Evolutionary conservation across 129 eudicot species (phyloP).

Genomic region (Calendula officinalis): DNA sequence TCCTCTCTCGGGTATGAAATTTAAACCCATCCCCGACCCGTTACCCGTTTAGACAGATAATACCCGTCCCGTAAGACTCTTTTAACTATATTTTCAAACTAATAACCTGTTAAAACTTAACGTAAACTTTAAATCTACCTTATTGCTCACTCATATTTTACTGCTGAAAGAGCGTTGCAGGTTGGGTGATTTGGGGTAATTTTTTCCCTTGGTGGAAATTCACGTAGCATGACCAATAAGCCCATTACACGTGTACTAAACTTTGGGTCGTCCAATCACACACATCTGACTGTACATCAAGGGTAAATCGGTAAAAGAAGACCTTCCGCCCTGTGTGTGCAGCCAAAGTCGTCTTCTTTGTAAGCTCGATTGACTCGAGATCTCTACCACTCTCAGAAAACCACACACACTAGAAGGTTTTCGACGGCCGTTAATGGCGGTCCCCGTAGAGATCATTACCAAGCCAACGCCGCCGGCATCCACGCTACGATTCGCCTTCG

Average conservation of each 20-base stretch:
- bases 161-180: too few species aligned
- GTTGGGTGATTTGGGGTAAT: too few species aligned
- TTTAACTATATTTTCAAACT: too few species aligned
- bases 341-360: constrained; percentile 32
- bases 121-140: neutral
- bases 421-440: constrained; percentile 70
- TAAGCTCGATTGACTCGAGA: constrained; percentile 16
- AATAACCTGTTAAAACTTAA: too few species aligned
- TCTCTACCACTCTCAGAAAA: constrained; percentile 22
- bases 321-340: neutral
- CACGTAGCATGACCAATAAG: constrained; percentile 30
- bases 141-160: neutral
- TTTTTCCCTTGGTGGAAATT: neutral
- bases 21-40: too few species aligned
- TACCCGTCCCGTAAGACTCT: too few species aligned
- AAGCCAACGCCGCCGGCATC: constrained; percentile 41
- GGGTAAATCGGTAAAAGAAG: constrained; percentile 23
- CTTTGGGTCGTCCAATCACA: constrained; percentile 16
- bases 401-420: constrained; percentile 22
- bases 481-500: constrained; percentile 69
- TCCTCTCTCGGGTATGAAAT: too few species aligned
- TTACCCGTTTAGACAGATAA: too few species aligned
- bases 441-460: constrained; percentile 39
- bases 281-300: constrained; percentile 2
- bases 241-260: constrained; percentile 21